phyloP scores from a whole-genome alignment of 2,329 filamentous ascomycete genomes.

The Botrytis hyacinthi region DNA sequence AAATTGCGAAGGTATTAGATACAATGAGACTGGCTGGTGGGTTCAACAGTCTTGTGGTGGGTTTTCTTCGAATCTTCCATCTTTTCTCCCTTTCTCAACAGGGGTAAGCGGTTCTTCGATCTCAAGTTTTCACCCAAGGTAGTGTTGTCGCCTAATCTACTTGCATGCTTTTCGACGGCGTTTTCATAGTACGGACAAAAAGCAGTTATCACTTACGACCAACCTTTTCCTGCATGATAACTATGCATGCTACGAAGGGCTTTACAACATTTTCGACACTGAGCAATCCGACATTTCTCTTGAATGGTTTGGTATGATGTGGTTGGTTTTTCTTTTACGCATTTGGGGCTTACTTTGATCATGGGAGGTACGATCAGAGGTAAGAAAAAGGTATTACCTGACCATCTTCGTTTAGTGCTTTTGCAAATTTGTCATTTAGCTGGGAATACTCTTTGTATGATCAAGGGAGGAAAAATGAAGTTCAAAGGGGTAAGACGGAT shows the following conservation, averaged over 20 bases:
- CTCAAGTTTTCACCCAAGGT: constrained; percentile 35
- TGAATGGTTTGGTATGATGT: constrained; percentile 19
- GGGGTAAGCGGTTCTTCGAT: constrained; percentile 41
- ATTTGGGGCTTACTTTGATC: constrained; percentile 30
- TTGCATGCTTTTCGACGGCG: constrained; percentile 24
- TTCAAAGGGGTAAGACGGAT: constrained; percentile 33
- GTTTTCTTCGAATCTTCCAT: constrained; percentile 45
- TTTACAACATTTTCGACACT: constrained; percentile 20
- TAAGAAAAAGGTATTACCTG: constrained; percentile 44
- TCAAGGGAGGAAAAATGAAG: constrained; percentile 26
- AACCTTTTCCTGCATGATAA: constrained; percentile 29
- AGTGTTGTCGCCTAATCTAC: constrained; percentile 34
- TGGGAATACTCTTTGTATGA: constrained; percentile 36
- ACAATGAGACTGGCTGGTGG: constrained; percentile 35
- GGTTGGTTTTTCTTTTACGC: constrained; percentile 20
- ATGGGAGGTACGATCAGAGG: constrained; percentile 55
- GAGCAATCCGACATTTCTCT: not conserved
- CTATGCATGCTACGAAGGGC: constrained; percentile 17
- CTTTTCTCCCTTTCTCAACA: constrained; percentile 40
- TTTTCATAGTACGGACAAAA: constrained; percentile 15
- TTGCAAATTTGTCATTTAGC: constrained; percentile 19
- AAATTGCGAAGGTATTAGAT: constrained; percentile 64
- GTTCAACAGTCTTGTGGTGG: constrained; percentile 45
- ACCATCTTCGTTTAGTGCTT: constrained; percentile 32
- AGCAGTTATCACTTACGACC: constrained; percentile 6